These are phyloP conservation scores for Hyphodiscus hymeniophilus DNA, from an alignment of 495 filamentous ascomycete species.

Conservation along the genomic window DNA sequence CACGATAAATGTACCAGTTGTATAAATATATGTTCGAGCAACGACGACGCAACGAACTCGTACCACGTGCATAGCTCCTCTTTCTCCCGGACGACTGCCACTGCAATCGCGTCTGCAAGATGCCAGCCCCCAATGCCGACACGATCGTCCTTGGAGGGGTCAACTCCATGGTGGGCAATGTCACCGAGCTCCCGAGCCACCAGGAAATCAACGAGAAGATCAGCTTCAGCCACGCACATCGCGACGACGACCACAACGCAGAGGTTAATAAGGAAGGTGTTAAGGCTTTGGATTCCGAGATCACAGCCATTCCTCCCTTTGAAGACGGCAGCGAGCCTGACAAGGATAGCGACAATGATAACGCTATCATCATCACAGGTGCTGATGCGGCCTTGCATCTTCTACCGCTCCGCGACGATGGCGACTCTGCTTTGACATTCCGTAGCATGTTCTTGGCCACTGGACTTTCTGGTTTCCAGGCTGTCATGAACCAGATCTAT, in stretches of 20 bases:
- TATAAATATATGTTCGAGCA: neutral
- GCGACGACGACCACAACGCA: too few species aligned
- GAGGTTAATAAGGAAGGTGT: neutral
- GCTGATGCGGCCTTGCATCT: slow-evolving; percentile 28
- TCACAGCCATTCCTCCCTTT: slow-evolving; percentile 1
- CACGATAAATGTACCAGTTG: neutral
- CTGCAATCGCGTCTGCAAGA: slow-evolving; percentile 1
- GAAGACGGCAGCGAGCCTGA: slow-evolving; percentile 7
- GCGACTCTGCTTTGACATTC: slow-evolving; percentile 36
- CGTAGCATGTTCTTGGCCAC: slow-evolving; percentile 37
- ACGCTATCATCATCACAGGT: slow-evolving; percentile 24
- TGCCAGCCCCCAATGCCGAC: slow-evolving; percentile 4
- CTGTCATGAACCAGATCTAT: slow-evolving; percentile 42
- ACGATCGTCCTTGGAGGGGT: slow-evolving; percentile 12
- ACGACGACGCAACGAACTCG: neutral
- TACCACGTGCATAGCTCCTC: neutral
- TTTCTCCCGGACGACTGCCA: neutral
- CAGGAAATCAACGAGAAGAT: slow-evolving; percentile 18
- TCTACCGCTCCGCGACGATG: slow-evolving; percentile 38
- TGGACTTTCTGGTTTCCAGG: slow-evolving; percentile 35
- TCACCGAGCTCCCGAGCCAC: slow-evolving; percentile 11
- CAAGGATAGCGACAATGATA: slow-evolving; percentile 1
- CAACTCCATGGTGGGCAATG: slow-evolving; percentile 15
- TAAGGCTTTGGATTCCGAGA: slow-evolving; percentile 2
- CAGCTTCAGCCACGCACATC: neutral